Evolutionary conservation across 768 basidiomycete genomes (phyloP), one percentile per base, ranked within the genome.

Genomic region (Lyophyllum decastes): DNA sequence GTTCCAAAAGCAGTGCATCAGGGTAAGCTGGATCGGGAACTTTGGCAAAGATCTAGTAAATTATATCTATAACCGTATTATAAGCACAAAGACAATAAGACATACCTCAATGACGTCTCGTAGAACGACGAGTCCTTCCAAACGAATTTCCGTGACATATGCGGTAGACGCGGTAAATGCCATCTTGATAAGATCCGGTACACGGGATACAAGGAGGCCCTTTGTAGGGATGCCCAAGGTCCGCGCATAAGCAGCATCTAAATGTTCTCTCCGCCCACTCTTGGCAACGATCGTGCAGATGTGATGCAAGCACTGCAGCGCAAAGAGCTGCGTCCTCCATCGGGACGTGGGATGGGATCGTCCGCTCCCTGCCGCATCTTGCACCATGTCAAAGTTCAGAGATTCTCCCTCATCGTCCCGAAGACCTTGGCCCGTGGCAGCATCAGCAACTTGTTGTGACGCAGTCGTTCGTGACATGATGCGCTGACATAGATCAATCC

Each of bases 81-180:
- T 24, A 9, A 19, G 24, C 38, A 14, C 16, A 52, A 46, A 19
- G 35, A 47, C 14, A 26, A 27, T 30, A 50, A n/a, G 14, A 57
- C 74, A 47, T 65, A 92, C 96, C 80, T 95, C 85, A 59, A 99
- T 95, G 27, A 98, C 92, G 70, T 98, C 95, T 27, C 87, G 82
- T 25, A 99, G 75, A 4, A 99, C 92, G 8, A 92, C 80, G 25
- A 98, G 73, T 1, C 97, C 97, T 69, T 94, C 92, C 25, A 98
- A 74, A 33, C 96, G 83, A 60, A 98, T 98, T 69, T 98, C 94
- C 9, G 92, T 95, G 30, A 98, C 95, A 68, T 97, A 92, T 4
- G 97, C 95, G 0, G 96, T 93, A 16, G 94, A 95, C 0, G 97
- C 95, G 12, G 94, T 96, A 70, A 99, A 98, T 0, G 97, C 96